Conservation (phyloP, 2,329 filamentous ascomycete genomes). For the Xylariales sp. region DNA sequence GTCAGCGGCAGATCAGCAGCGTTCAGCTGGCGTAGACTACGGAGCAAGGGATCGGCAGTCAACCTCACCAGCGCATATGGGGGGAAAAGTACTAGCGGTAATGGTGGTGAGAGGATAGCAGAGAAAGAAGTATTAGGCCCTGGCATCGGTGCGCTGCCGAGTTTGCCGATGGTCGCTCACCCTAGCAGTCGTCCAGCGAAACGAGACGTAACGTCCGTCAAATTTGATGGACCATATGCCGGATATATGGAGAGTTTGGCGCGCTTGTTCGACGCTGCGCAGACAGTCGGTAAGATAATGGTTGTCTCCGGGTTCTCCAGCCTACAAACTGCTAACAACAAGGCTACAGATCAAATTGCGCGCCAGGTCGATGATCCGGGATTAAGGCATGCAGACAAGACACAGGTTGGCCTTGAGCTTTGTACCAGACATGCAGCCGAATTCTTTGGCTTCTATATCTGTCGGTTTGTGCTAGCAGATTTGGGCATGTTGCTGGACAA, state of each 20-base stretch:
- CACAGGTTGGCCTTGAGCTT: slow-evolving; percentile 90
- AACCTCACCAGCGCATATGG: slow-evolving; percentile 49
- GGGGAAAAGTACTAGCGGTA: slow-evolving; percentile 33
- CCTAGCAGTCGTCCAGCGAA: slow-evolving; percentile 65
- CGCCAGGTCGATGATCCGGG: slow-evolving; percentile 95
- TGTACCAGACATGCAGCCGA: slow-evolving; percentile 91
- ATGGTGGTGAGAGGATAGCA: slow-evolving; percentile 25
- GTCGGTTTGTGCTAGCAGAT: slow-evolving; percentile 88
- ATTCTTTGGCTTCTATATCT: slow-evolving; percentile 96
- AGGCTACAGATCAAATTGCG: slow-evolving; percentile 76
- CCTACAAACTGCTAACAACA: not conserved
- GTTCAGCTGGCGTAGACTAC: slow-evolving; percentile 84
- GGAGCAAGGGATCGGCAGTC: slow-evolving; percentile 80
- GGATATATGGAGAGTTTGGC: slow-evolving; percentile 90
- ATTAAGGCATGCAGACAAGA: slow-evolving; percentile 84
- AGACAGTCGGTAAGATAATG: slow-evolving; percentile 75
- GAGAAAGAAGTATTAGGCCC: slow-evolving; percentile 51
- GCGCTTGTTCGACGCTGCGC: slow-evolving; percentile 86
- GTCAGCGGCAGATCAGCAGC: slow-evolving; percentile 72
- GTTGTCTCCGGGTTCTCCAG: not conserved
- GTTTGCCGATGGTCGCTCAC: slow-evolving; percentile 69
- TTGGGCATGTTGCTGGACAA: slow-evolving; percentile 85
- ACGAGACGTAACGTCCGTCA: slow-evolving; percentile 62
- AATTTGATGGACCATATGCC: slow-evolving; percentile 79
- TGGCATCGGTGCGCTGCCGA: slow-evolving; percentile 60